Conservation (phyloP, 495 filamentous ascomycete species). For the Paragyromitra xinjiangensis region DNA sequence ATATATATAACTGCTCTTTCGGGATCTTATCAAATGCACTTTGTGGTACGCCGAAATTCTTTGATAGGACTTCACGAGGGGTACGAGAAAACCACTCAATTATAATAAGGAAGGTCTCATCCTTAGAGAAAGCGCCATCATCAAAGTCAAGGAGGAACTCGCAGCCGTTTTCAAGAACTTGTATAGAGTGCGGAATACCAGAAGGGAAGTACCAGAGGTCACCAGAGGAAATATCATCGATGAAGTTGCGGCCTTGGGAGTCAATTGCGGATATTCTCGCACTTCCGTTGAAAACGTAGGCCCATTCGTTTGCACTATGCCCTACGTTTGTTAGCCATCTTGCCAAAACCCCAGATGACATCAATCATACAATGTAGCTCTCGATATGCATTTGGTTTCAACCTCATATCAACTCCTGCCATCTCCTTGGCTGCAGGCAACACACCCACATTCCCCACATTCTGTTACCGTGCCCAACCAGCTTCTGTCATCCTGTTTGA, state of each 20-base stretch:
- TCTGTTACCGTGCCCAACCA: conserved; percentile 72
- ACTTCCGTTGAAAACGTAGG: conserved; percentile 69
- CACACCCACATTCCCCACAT: conserved; percentile 68
- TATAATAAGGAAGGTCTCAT: conserved; percentile 70
- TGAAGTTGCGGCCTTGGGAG: conserved; percentile 67
- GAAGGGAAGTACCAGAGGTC: conserved; percentile 77
- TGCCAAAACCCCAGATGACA: background rate
- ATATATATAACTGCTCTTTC: conserved; percentile 68
- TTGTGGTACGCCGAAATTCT: conserved; percentile 70
- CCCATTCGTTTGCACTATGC: conserved; percentile 74
- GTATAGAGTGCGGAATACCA: conserved; percentile 69
- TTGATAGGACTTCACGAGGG: conserved; percentile 68
- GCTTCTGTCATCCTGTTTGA: conserved; percentile 66
- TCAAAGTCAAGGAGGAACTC: conserved; percentile 74
- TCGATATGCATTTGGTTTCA: conserved; percentile 69
- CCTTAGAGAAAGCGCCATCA: conserved; percentile 66
- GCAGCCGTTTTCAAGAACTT: conserved; percentile 61
- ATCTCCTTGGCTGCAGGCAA: conserved; percentile 70
- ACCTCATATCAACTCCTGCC: conserved; percentile 79
- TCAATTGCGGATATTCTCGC: conserved; percentile 68
- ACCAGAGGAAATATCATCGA: conserved; percentile 69
- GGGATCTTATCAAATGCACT: conserved; percentile 68
- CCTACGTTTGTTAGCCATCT: conserved; percentile 4
- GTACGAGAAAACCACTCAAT: conserved; percentile 73
- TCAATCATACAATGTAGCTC: conserved; percentile 68